Percentiles rank a stretch among this genome's conserved stretches.
Conservation (phyloP, 495 filamentous ascomycete genomes). For the Trichoderma asperelloides region DNA sequence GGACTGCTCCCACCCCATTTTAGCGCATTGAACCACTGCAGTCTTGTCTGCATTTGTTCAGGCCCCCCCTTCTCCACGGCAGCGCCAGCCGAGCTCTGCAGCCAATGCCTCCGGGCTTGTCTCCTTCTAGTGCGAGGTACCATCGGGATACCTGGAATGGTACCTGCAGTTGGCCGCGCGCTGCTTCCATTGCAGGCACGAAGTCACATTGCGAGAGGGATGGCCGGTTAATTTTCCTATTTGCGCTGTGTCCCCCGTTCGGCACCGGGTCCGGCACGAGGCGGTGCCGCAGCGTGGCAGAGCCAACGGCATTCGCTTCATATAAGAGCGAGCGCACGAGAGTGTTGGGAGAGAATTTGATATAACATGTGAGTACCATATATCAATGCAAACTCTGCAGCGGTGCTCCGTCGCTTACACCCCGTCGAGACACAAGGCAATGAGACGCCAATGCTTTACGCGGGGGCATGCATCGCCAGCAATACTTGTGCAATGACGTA, state of each 20-base stretch:
- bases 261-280: not conserved
- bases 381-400: too few relatives aligned
- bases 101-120: too few relatives aligned
- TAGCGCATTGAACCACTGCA: not conserved
- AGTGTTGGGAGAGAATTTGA: too few relatives aligned
- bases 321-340: too few relatives aligned
- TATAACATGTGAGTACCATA: too few relatives aligned
- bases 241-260: not conserved
- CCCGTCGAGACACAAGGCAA: too few relatives aligned
- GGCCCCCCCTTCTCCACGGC: not conserved
- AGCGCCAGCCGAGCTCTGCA: not conserved
- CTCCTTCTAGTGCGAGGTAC: not conserved
- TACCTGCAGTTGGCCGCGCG: not conserved
- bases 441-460: too few relatives aligned
- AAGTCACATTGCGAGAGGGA: not conserved
- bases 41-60: not conserved
- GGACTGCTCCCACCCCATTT: not conserved
- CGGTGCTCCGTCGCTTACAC: too few relatives aligned
- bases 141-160: not conserved
- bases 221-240: not conserved
- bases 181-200: not conserved
- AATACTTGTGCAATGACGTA: too few relatives aligned
- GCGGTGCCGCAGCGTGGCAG: not conserved
- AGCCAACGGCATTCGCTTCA: too few relatives aligned
- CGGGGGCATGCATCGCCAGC: too few relatives aligned